Base-by-base conservation (phyloP, 768 basidiomycete species). In the Clavaria fumosa region DNA sequence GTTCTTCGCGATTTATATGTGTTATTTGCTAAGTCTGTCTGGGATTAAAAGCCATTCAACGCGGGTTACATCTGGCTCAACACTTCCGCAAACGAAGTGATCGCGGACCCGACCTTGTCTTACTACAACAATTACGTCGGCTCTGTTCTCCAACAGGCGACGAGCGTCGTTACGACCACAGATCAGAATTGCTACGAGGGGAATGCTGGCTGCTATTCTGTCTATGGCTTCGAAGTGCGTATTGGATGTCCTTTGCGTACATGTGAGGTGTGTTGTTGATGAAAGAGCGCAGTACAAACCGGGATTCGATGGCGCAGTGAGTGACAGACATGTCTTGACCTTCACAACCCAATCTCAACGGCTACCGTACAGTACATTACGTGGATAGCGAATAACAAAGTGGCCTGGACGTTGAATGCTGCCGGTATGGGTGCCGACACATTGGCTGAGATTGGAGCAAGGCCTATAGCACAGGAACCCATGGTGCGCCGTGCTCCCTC, bases 391-490 rank as follows among this genome's bases (percentile, higher is more conserved):
- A 64, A 77, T 46, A 70, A 72, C 52, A 61, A 72, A 45, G 50
- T 66, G 18, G 59, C 77, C 6, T 90, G 89, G 89, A 85, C 80
- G 3, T 50, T 91, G 38, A 67, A 70, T 35, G 78, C 64, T 15
- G 63, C 69, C 3, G 84, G 77, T 1, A 53, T 90, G 53, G 80
- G 60, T 0, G 60, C 78, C 7, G 76, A 91, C 52, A 22, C 62
- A 4, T 47, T 49, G 23, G 71, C 69, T 1, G 50, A 80, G 41
- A 78, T 91, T 23, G 66, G 70, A 11, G 60, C 64, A 19, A 63
- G 89, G 23, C 72, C 79, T 2, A 58, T 93, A 9, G 65, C 89
- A 0, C 70, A 75, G 44, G 89, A 95, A 53, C 89, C 89, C 17
- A 83, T 90, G 84, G 81, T 84, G 45, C 33, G 70, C n/a, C n/a